Base-by-base conservation (phyloP, 805 yeast genomes). In the Candida saitoana region DNA sequence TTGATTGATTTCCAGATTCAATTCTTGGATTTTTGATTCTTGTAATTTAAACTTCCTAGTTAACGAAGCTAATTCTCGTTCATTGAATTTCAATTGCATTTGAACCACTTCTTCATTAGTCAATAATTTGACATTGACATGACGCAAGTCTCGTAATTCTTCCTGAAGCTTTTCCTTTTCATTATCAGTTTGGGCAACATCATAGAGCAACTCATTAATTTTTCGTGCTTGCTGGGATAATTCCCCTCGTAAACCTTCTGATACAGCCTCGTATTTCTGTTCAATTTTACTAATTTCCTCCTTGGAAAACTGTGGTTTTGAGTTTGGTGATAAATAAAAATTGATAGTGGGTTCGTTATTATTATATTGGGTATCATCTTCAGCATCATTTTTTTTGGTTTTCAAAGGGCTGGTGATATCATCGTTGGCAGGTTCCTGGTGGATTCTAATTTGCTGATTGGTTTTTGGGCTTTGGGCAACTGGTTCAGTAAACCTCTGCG, bases 261-360 rank as follows among this genome's bases (percentile, higher is more conserved):
- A 22, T 30, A 31, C 36, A 2, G 45, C 39, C 15, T 55, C 48
- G 36, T 55, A 49, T 11, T 52, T 52, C n/a, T 39, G 31, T 41
- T 57, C 62, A 36, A 62, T 53, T 29, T 50, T 52, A 34, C 52
- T 49, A 5, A 64, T 44, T 36, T 61, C 60, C 14, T 54, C 54
- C 4, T 55, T 41, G 8, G 68, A 57, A 39, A 60, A 64, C 3
- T 58, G 55, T 2, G 68, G 68, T 36, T 56, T 61, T 3, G 65
- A 59, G 36, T 57, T 59, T n/a, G 64, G 64, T 4, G 64, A 56
- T 56, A 58, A 50, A 17, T 56, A 40, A 36, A 62, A 54, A 44
- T 61, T 60, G 9, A 57, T 56, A 3, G 66, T 60, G 4, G 63
- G 64, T 38, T 63, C 65, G 36, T 56, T 49, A 9, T 44, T 44